Evolutionary conservation across 163 green algal species (phyloP).

Genomic region (Scenedesmus sp.): DNA sequence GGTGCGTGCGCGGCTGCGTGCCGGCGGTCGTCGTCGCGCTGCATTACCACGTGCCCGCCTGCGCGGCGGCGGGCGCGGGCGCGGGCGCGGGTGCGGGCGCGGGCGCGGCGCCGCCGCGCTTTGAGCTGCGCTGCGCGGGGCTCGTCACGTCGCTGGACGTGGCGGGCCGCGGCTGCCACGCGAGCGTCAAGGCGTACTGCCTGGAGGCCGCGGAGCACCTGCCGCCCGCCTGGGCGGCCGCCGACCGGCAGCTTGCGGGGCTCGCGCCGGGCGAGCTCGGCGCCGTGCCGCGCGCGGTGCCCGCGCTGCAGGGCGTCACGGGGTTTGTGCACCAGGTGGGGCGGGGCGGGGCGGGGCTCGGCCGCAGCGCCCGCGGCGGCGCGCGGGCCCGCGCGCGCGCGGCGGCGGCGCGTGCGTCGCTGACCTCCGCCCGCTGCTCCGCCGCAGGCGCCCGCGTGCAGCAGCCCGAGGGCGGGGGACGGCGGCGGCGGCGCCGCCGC

Average conservation of each 20-base stretch:
- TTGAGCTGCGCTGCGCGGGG: constrained; percentile 16
- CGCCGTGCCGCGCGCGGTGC: constrained; percentile 2
- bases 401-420: too few species aligned
- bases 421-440: background rate
- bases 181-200: constrained; percentile 24
- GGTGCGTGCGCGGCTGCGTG: background rate
- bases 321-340: constrained; percentile 25
- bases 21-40: constrained; percentile 10
- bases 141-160: constrained; percentile 5
- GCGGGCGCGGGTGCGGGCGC: constrained; percentile 5
- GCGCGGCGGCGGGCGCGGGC: constrained; percentile 19
- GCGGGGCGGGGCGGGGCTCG: background rate
- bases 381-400: background rate
- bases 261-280: constrained; percentile 7
- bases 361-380: background rate
- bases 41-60: constrained; percentile 26
- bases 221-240: background rate
- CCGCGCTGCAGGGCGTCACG: background rate
- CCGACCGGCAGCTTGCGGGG: background rate
- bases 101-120: background rate
- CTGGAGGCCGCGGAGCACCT: constrained; percentile 31
- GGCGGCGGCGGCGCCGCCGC: background rate
- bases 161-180: background rate
- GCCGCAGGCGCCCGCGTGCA: background rate
- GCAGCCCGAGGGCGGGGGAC: background rate